Evolutionary conservation across 2,329 filamentous ascomycete genomes (phyloP).

Genomic region (Trichoderma hamatum): DNA sequence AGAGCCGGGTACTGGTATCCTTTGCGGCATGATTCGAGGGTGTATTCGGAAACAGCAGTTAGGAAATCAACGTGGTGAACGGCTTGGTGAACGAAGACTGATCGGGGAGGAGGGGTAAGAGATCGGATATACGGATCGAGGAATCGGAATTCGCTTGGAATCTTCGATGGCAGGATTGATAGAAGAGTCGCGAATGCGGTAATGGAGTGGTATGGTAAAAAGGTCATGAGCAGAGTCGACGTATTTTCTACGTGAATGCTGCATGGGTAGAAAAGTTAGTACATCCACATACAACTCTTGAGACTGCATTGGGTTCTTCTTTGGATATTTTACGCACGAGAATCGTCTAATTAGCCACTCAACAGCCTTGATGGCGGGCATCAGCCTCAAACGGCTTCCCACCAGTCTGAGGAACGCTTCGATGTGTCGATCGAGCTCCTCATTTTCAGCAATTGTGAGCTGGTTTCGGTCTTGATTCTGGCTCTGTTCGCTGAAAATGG

Average conservation of each 20-base stretch:
- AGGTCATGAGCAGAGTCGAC: conserved; percentile 74
- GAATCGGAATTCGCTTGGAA: conserved; percentile 79
- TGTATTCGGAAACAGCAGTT: conserved; percentile 74
- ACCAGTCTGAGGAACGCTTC: conserved; percentile 82
- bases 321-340: conserved; percentile 57
- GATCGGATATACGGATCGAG: conserved; percentile 83
- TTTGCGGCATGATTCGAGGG: conserved; percentile 71
- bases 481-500: conserved; percentile 92
- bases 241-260: conserved; percentile 94
- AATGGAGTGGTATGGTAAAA: conserved; percentile 88
- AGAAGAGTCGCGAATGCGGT: conserved; percentile 84
- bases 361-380: conserved; percentile 84
- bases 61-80: conserved; percentile 78
- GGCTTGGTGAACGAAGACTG: conserved; percentile 81
- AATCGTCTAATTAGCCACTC: conserved; percentile 96
- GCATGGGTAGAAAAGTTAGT: conserved; percentile 25
- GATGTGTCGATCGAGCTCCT: conserved; percentile 74
- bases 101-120: conserved; percentile 73
- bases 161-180: conserved; percentile 77
- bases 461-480: conserved; percentile 84
- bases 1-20: conserved; percentile 76
- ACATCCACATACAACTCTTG: not conserved
- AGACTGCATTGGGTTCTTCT: not conserved
- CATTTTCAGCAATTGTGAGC: conserved; percentile 80
- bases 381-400: conserved; percentile 75